Percentiles rank a stretch among this genome's conserved stretches.
These are phyloP conservation scores for Balakata baccata DNA, from an alignment of 345 rosid genomes.

Conservation along the genomic window DNA sequence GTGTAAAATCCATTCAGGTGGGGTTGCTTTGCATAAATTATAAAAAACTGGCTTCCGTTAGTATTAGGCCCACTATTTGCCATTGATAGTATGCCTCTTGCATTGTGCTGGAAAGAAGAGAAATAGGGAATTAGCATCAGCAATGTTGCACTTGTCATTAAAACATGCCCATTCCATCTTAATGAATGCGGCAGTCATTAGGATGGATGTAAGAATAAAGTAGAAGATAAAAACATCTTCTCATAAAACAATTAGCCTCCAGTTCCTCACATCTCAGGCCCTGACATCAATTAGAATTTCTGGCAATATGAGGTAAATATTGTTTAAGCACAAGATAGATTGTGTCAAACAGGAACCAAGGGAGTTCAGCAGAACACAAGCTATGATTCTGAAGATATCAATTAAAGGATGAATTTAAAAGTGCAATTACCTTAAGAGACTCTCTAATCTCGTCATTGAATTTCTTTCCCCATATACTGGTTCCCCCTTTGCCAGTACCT, in stretches of 20 bases:
- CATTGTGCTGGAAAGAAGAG: slow-evolving; percentile 64
- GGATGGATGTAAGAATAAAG: neutral
- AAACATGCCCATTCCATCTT: neutral
- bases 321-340: neutral
- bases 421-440: slow-evolving; percentile 72
- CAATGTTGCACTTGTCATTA: neutral
- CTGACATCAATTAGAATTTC: neutral
- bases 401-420: neutral
- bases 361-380: neutral
- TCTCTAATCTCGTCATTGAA: slow-evolving; percentile 95
- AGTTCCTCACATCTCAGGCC: neutral
- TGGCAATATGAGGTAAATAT: neutral
- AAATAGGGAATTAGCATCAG: neutral
- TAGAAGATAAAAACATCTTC: neutral
- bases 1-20: slow-evolving; percentile 97
- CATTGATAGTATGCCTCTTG: slow-evolving; percentile 89
- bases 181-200: neutral
- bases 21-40: slow-evolving; percentile 83
- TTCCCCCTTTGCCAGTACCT: slow-evolving; percentile 96
- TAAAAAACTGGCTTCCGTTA: slow-evolving; percentile 93
- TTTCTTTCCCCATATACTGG: slow-evolving; percentile 97
- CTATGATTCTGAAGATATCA: neutral
- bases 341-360: neutral
- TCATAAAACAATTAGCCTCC: neutral
- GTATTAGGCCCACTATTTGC: slow-evolving; percentile 99